These are phyloP conservation scores for Cladosporium sphaerospermum DNA, from an alignment of 2,329 filamentous ascomycete genomes.

Conservation along the genomic window DNA sequence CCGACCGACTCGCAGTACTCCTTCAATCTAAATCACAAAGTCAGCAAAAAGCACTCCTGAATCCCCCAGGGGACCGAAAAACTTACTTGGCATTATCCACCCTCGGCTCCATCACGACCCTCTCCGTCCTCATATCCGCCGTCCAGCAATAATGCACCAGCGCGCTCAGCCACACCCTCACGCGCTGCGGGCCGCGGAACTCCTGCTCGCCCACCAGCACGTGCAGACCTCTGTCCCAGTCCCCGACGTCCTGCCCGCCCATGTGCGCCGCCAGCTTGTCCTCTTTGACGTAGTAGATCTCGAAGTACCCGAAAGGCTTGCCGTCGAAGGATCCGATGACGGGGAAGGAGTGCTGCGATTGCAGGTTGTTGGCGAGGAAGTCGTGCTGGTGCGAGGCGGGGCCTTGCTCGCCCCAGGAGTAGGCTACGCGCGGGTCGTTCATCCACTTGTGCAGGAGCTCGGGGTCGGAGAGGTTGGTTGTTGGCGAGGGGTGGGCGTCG, in stretches of 20 bases:
- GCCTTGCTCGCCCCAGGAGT: slow-evolving; percentile 72
- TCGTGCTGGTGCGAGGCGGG: slow-evolving; percentile 52
- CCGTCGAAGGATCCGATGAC: slow-evolving; percentile 92
- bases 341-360: slow-evolving; percentile 72
- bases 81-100: slow-evolving; percentile 83
- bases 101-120: slow-evolving; percentile 78
- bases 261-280: slow-evolving; percentile 69
- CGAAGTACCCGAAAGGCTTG: slow-evolving; percentile 93
- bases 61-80: not conserved
- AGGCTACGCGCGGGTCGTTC: slow-evolving; percentile 72
- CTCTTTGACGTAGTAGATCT: slow-evolving; percentile 97
- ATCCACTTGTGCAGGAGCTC: slow-evolving; percentile 82
- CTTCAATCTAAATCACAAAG: slow-evolving; percentile 51
- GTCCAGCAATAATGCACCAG: slow-evolving; percentile 81
- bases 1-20: slow-evolving; percentile 65
- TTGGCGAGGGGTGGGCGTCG: not conserved
- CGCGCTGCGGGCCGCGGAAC: slow-evolving; percentile 70
- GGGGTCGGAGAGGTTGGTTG: slow-evolving; percentile 44
- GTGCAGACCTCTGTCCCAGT: slow-evolving; percentile 86
- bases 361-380: slow-evolving; percentile 63
- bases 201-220: slow-evolving; percentile 88
- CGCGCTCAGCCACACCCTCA: slow-evolving; percentile 75
- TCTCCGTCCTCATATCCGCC: slow-evolving; percentile 73
- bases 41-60: slow-evolving; percentile 5
- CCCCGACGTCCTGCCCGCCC: slow-evolving; percentile 51